Base-by-base conservation (phyloP, 768 basidiomycete species). In the Amanita jacksonii region DNA sequence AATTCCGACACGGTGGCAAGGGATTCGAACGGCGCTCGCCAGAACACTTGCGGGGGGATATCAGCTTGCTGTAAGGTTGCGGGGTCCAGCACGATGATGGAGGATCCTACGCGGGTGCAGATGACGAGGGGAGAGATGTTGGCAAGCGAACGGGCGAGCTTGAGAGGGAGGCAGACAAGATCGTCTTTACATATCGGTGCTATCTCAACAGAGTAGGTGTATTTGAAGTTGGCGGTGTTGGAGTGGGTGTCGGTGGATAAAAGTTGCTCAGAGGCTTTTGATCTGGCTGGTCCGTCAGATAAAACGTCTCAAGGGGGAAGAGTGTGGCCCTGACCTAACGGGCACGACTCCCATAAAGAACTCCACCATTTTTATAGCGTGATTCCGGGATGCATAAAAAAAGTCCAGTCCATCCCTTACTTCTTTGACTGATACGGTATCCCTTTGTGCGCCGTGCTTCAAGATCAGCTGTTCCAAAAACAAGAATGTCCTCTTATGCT, bases 151-250 rank as follows among this genome's bases (percentile, higher is more conserved):
- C 83, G 80, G 0, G 96, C 92, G 52, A 83, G 81, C 56, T 89
- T 88, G 8, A 67, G 61, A 2, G 92, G 89, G 27, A 99, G 71
- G 59, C 87, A 90, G 16, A 98, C 85, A 20, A 99, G 76, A 63
- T 99, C 96, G 58, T 98, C 96, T 61, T 97, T 97, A 71, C 96
- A 99, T 45, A 99, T 79, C 0, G 96, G 92, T 3, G 85, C 77
- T 57, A 99, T 96, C 65, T 98, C 94, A 52, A 98, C 87, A 4
- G 93, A 96, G 70, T 90, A 98, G 4, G 92, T 91, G 64, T 87
- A 93, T 65, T 94, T 98, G 74, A 87, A 96, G 64, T 89, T 97
- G 25, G 94, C 86, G 3, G 92, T 96, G 51, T 77, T 78, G 38
- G 85, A 78, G 61, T 99, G 94, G 1, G 85, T 90, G 59, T 99